Base-by-base conservation (phyloP, 177 flowering plant species). In the Telopea speciosissima region DNA sequence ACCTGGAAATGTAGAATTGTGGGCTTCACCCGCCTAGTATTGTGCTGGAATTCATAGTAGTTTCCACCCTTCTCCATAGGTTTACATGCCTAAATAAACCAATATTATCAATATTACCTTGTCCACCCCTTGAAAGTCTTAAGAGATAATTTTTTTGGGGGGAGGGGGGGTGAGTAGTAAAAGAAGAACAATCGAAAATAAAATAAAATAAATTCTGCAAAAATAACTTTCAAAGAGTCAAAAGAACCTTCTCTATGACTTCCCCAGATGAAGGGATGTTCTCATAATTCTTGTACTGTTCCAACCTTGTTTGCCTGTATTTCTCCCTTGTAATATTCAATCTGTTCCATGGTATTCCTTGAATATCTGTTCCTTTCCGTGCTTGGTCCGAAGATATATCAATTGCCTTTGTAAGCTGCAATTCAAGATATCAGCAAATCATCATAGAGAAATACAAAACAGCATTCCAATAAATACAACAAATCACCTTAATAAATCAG, bases 271-370 rank as follows among this genome's bases (percentile, higher is more conserved):
- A 65, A 58, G 83, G 84, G 24, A 85, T 49, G 62, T 81, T 85
- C 73, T 79, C 83, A 69, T 80, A 82, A 69, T 85, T 85, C 76
- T 78, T 79, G 69, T 85, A 85, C 77, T 82, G 85, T 62, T 81
- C 83, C 40, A 85, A 80, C 72, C 89, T 79, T 1, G 87, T 85
- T 73, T 69, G 45, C 71, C 89, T 78, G 68, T 85, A 85, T n/a
- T 70, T 78, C 26, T 79, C 78, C 73, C 85, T 81, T 1, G 85
- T 79, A 52, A 84, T 77, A 72, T 81, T 85, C 75, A 85, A 69
- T 61, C 79, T 81, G 24, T 75, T 79, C 88, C 88, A 85, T 14
- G 88, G 86, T 68, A 85, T 85, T 9, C 88, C 88, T 67, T 85
- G 88, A 61, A 85, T 75, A 72, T 85, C 89, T 65, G 79, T 82